phyloP scores from a whole-genome alignment of 1,284 basidiomycete species.

The Apiotrichum siamense region DNA sequence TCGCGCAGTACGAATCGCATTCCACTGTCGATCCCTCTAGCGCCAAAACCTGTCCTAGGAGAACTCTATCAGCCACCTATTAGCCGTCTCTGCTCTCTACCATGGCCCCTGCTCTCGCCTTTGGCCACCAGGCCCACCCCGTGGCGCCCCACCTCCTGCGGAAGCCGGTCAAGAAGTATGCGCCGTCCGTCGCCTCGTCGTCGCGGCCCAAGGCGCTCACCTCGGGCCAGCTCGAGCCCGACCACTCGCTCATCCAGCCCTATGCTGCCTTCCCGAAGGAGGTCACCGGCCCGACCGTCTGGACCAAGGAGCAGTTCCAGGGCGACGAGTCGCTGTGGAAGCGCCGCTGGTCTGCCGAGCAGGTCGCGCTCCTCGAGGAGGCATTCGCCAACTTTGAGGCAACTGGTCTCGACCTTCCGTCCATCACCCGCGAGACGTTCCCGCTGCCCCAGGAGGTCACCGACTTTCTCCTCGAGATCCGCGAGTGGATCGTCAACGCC shows the following conservation, averaged over 20 bases:
- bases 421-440: constrained; percentile 26
- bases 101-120: constrained; percentile 4
- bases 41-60: background rate
- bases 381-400: constrained; percentile 29
- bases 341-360: constrained; percentile 24
- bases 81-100: background rate
- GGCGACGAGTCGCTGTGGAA: constrained; percentile 27
- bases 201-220: constrained; percentile 14
- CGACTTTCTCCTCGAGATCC: constrained; percentile 21
- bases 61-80: background rate
- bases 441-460: constrained; percentile 1
- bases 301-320: constrained; percentile 29
- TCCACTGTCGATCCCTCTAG: background rate
- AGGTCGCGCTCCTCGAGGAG: constrained; percentile 27
- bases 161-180: background rate
- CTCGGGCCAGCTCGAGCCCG: constrained; percentile 30
- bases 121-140: background rate
- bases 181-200: background rate
- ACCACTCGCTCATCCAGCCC: constrained; percentile 22
- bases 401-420: constrained; percentile 22
- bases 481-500: constrained; percentile 29
- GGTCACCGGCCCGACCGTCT: constrained; percentile 38
- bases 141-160: background rate
- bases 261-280: constrained; percentile 43
- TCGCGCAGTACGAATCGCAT: background rate